Conservation (phyloP, 495 filamentous ascomycete genomes). For the Annulohypoxylon nitens region DNA sequence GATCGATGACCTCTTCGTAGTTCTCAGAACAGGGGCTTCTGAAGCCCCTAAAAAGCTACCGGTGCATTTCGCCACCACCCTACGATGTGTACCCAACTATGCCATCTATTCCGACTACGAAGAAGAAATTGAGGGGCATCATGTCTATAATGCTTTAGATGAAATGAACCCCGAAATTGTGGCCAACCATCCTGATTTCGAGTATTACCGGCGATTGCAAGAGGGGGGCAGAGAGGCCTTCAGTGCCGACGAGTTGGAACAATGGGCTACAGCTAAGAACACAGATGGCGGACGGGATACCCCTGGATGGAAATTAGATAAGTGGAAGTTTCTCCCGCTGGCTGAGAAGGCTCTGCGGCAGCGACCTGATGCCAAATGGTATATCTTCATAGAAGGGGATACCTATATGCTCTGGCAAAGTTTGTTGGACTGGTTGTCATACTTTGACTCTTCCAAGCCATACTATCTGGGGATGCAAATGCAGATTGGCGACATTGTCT, state of each 20-base stretch:
- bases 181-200: constrained; percentile 53
- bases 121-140: constrained; percentile 56
- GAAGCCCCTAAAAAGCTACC: constrained; percentile 63
- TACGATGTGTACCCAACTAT: constrained; percentile 60
- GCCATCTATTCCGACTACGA: constrained; percentile 66
- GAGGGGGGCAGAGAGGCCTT: constrained; percentile 49
- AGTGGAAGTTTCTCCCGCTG: constrained; percentile 76
- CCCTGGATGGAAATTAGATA: constrained; percentile 69
- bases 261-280: constrained; percentile 50
- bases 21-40: constrained; percentile 64
- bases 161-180: constrained; percentile 49
- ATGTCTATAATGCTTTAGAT: constrained; percentile 56
- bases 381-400: constrained; percentile 73
- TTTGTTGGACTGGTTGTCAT: constrained; percentile 63
- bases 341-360: constrained; percentile 63
- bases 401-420: constrained; percentile 72
- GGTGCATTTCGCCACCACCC: constrained; percentile 61
- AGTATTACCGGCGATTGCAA: constrained; percentile 49
- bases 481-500: constrained; percentile 55
- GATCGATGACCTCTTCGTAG: constrained; percentile 51
- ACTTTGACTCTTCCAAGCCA: constrained; percentile 60
- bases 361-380: constrained; percentile 70
- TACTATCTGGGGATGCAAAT: constrained; percentile 66
- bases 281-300: constrained; percentile 48
- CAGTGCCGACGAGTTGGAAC: constrained; percentile 39